Evolutionary conservation across 2,329 filamentous ascomycete genomes (phyloP).

Genomic region (Trichoderma asperellum): DNA sequence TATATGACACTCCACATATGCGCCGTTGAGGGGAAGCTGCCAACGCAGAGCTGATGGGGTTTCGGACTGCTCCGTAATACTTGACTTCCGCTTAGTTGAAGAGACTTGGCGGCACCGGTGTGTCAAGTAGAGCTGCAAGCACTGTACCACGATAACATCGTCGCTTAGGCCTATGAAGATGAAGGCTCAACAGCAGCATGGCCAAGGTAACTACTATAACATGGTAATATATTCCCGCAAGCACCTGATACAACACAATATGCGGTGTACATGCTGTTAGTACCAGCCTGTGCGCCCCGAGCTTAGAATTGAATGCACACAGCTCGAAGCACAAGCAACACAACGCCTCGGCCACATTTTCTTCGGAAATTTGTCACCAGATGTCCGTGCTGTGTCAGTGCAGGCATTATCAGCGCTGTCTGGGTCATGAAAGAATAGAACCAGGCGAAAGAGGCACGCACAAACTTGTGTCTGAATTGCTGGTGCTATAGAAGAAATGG

Average conservation of each 20-base stretch:
- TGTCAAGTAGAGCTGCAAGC: conserved; percentile 13
- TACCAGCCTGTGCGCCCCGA: not conserved
- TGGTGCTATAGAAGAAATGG: conserved; percentile 9
- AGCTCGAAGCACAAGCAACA: not conserved
- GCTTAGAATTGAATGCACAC: too few relatives aligned
- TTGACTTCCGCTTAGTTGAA: not conserved
- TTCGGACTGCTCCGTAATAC: conserved; percentile 13
- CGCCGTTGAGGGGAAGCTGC: not conserved
- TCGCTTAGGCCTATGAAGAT: not conserved
- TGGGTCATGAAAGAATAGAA: not conserved
- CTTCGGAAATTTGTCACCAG: not conserved
- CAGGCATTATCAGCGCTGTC: not conserved
- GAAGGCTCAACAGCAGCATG: not conserved
- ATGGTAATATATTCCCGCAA: not conserved
- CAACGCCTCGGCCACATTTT: not conserved
- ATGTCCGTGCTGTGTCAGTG: not conserved
- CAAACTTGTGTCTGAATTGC: not conserved
- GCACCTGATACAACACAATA: conserved; percentile 4
- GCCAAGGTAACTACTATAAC: not conserved
- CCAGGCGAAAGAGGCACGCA: not conserved
- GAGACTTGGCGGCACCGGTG: conserved; percentile 14
- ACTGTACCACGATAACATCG: not conserved
- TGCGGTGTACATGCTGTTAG: not conserved
- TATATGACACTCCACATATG: not conserved
- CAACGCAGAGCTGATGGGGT: conserved; percentile 4